Base-by-base conservation (phyloP, 495 filamentous ascomycete genomes). In the Aspergillus funiculosus region DNA sequence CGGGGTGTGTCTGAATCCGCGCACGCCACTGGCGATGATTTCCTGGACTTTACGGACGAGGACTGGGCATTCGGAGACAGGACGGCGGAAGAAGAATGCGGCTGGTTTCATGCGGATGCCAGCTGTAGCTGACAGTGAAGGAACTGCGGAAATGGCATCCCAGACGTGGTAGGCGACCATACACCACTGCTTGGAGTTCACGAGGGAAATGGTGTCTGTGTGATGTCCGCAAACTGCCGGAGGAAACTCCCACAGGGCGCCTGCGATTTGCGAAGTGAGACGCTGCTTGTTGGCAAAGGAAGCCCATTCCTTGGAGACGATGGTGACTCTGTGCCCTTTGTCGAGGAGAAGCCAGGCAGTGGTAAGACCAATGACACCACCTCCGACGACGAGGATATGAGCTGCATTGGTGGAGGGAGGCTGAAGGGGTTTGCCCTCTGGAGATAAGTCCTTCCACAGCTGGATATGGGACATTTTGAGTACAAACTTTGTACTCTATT, bases 161-260 rank as follows among this genome's bases (percentile, higher is more conserved):
- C 31, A 46, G 8, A 38, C 38, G 32, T 20, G 24, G 19, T 46
- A 38, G 22, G 9, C 17, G 43, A 38, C 24, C 32, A 46, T 46
- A 15, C 34, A 46, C 43, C 43, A 37, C 21, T 24, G 24, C 24
- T 46, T 46, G 2, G 43, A 46, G 9, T 46, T 46, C 10, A 14
- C 17, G 1, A 46, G 18, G 4, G 43, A 46, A 15, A 37, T 46
- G 24, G 19, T 5, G 32, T 46, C 43, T 6, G 43, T 46, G 24
- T 75, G 71, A 14, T 66, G 63, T 14, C 74, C 74, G 46, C 74
- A 77, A 1, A 66, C 65, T 0, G 66, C 66, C 0, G 73, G 70
- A 0, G 72, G 74, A 40, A 57, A 71, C 46, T 77, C 71, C 74
- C 73, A 77, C 1, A 77, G 59, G 2, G 73, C 72, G 7, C 71